Conservation (phyloP, 2,329 filamentous ascomycete species). For the Ceratocystis papillata region DNA sequence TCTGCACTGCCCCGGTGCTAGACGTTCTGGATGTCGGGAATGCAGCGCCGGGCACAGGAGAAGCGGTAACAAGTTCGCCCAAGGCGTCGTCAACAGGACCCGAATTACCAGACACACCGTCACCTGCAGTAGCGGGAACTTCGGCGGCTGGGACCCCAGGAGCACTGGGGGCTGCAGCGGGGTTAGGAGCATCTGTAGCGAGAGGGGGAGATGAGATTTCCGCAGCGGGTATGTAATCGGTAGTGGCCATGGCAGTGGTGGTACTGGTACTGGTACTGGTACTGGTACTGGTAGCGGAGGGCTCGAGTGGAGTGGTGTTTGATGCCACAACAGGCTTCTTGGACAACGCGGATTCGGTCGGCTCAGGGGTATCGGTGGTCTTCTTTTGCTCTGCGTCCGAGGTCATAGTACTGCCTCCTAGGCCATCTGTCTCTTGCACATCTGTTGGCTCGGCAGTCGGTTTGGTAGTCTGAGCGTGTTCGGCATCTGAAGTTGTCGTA, state of each 20-base stretch:
- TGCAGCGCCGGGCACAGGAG: neutral
- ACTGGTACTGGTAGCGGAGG: neutral
- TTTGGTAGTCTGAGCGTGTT: neutral
- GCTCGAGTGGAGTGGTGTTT: neutral
- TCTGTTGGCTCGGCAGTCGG: neutral
- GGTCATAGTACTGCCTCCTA: neutral
- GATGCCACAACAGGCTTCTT: neutral
- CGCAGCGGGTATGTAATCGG: neutral
- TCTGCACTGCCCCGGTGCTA: constrained; percentile 1
- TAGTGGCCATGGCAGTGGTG: neutral
- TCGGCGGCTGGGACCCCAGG: too few species aligned
- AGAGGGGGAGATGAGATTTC: neutral
- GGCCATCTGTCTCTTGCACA: neutral
- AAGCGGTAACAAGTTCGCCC: neutral
- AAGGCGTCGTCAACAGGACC: neutral
- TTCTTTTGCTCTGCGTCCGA: neutral
- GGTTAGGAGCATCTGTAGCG: neutral
- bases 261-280: neutral
- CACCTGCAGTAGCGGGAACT: neutral
- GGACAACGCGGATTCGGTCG: neutral
- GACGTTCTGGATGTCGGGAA: neutral
- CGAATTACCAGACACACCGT: neutral
- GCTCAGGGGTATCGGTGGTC: neutral
- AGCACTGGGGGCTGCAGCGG: neutral
- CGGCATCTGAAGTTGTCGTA: constrained; percentile 2